Evolutionary conservation across 2,329 filamentous ascomycete genomes (phyloP).

Genomic region (Alternaria gaisen): DNA sequence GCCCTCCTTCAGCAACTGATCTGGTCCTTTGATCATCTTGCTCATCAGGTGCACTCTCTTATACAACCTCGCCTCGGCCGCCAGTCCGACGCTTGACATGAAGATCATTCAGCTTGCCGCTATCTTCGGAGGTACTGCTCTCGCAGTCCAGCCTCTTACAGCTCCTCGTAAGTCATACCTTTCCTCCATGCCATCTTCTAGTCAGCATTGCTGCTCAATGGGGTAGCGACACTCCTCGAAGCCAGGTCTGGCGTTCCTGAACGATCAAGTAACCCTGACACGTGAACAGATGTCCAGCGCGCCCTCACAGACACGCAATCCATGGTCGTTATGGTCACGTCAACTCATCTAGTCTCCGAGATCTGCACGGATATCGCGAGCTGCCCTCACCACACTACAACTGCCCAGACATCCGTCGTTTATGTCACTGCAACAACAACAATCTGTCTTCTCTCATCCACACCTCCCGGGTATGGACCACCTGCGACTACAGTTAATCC

Average conservation of each 20-base stretch:
- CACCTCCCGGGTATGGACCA: conserved; percentile 23
- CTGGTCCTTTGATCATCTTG: conserved; percentile 23
- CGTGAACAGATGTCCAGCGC: conserved; percentile 18
- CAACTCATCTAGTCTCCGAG: conserved; percentile 51
- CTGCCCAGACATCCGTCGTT: conserved; percentile 49
- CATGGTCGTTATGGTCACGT: conserved; percentile 52
- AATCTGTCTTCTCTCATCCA: conserved; percentile 48
- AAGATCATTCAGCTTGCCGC: conserved; percentile 35
- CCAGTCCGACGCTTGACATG: conserved; percentile 33
- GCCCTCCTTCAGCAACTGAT: conserved; percentile 16
- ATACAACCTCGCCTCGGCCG: conserved; percentile 17
- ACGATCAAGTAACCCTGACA: conserved; percentile 15
- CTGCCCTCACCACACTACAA: conserved; percentile 50
- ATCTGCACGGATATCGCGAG: conserved; percentile 47
- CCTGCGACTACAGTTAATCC: conserved; percentile 14
- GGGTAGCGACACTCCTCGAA: not conserved
- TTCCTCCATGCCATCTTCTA: not conserved
- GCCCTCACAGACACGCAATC: conserved; percentile 40
- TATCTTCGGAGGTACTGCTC: conserved; percentile 36
- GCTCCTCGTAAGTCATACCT: conserved; percentile 28
- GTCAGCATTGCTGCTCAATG: not conserved
- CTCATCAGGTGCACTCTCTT: conserved; percentile 31
- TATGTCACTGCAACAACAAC: conserved; percentile 54
- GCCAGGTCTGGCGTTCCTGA: not conserved
- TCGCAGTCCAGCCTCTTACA: conserved; percentile 30